Evolutionary conservation across 2,329 filamentous ascomycete genomes (phyloP), one percentile per base, ranked within the genome.

Genomic region (Huntiella bhutanensis): DNA sequence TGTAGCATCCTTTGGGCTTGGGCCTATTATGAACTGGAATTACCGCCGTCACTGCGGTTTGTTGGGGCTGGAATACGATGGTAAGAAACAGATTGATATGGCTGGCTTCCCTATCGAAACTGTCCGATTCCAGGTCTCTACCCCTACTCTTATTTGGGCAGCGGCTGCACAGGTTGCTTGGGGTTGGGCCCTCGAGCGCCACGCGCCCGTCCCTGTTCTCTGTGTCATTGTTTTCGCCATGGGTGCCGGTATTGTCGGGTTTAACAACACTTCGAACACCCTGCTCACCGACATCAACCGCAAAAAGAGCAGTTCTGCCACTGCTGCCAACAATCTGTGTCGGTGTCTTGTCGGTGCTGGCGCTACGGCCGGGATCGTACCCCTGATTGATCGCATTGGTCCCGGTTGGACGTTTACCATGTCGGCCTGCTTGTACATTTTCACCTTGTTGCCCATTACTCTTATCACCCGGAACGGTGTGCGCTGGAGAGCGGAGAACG

Each of bases 11-110:
- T 52, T 63, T 6, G 54, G 64, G 2, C 62, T 63, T 2, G 77
- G 80, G 1, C 65, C 66, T 2, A 52, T 75, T 1, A 67, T 82
- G 33, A 80, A 84, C 57, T 69, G 69, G 60, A 83, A 82, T 57
- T 86, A 77, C 56, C 66, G 69, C 1, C 71, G 77, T 1, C 68
- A 79, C 49, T 77, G 77, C 10, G 56, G 59, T 7, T 63, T 59
- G 4, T 57, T 73, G 0, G 70, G 70, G 7, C 60, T 80, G 7
- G 55, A 64, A 0, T 65, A 77, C 46, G 68, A 68, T 47, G 67
- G 66, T 52, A 69, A 64, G 41, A 68, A 70, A 7, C 69, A 69
- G 51, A 62, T 64, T 32, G 66, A 73, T 50, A 57, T 73, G 10
- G 53, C 59, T 0, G 51, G 58, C 0, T 72, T 74, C 33, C 69